Percentiles rank a stretch among this genome's conserved stretches.
phyloP scores from a whole-genome alignment of 805 yeast genomes.

The Candida piceae region DNA sequence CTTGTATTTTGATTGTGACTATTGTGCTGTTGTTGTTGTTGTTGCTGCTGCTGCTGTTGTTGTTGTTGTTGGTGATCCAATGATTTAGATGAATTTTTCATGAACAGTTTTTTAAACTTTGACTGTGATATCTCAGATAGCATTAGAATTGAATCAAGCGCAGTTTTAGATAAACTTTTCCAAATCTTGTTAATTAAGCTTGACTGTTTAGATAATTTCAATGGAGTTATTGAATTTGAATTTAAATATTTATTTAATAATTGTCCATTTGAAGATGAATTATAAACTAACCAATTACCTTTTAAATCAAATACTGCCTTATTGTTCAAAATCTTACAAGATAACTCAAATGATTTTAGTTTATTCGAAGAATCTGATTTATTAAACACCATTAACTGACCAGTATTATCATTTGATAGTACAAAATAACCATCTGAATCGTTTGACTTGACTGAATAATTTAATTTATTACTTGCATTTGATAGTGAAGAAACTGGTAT shows the following conservation, averaged over 20 bases:
- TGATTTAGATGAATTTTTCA: conserved; percentile 4
- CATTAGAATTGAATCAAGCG: conserved; percentile 36
- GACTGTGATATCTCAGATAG: conserved; percentile 45
- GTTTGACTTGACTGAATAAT: conserved; percentile 8
- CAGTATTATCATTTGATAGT: conserved; percentile 14
- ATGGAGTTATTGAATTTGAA: conserved; percentile 34
- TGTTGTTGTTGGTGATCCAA: not conserved
- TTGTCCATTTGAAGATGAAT: conserved; percentile 36
- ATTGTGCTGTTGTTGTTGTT: not conserved
- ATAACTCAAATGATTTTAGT: not conserved
- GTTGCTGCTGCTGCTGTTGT: not conserved
- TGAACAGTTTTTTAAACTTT: conserved; percentile 37
- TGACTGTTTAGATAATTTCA: conserved; percentile 41
- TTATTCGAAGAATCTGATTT: not conserved
- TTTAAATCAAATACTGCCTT: conserved; percentile 44
- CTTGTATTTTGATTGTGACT: not conserved
- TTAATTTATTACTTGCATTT: conserved; percentile 2
- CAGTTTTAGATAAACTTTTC: conserved; percentile 44
- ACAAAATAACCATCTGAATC: conserved; percentile 13
- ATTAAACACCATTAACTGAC: conserved; percentile 11
- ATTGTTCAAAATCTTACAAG: conserved; percentile 26
- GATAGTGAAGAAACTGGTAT: too few relatives aligned
- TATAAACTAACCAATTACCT: conserved; percentile 46
- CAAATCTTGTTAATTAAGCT: conserved; percentile 45
- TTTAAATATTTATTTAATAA: conserved; percentile 16